These are phyloP conservation scores for Aspergillus nidulans DNA, from an alignment of 495 filamentous ascomycete genomes.

Conservation along the genomic window DNA sequence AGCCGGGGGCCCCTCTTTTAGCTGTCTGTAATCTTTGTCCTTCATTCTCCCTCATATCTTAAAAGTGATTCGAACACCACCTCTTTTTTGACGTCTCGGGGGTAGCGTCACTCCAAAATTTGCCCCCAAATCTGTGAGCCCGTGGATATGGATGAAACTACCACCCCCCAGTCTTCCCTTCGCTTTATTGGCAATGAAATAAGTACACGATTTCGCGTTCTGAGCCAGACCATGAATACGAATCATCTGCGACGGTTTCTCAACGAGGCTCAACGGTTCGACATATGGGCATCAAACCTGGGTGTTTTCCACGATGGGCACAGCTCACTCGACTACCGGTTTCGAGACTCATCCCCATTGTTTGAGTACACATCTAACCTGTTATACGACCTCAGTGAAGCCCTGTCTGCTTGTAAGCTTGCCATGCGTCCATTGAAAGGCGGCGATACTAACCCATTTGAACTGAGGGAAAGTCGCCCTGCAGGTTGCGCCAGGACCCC, in stretches of 20 bases:
- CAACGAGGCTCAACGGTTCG: neutral
- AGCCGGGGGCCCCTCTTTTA: no score
- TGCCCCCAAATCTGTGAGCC: no score
- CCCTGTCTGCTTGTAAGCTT: neutral
- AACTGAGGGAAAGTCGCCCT: neutral
- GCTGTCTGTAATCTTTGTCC: no score
- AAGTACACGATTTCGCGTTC: neutral
- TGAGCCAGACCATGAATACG: neutral
- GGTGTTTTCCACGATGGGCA: neutral
- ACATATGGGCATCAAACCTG: neutral
- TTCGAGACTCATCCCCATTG: neutral
- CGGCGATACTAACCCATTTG: neutral
- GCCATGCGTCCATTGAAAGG: no score
- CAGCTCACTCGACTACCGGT: conserved; percentile 1
- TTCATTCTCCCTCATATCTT: no score
- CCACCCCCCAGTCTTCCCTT: neutral
- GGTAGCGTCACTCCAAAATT: no score
- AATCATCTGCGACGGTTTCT: neutral
- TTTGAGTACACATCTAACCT: neutral
- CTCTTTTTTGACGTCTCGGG: no score
- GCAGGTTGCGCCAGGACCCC: neutral
- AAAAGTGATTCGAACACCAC: no score
- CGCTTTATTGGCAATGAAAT: neutral
- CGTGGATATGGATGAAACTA: no score
- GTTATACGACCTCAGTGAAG: neutral